Base-by-base conservation (phyloP, 805 yeast species). In the Wickerhamomyces queroliae region DNA sequence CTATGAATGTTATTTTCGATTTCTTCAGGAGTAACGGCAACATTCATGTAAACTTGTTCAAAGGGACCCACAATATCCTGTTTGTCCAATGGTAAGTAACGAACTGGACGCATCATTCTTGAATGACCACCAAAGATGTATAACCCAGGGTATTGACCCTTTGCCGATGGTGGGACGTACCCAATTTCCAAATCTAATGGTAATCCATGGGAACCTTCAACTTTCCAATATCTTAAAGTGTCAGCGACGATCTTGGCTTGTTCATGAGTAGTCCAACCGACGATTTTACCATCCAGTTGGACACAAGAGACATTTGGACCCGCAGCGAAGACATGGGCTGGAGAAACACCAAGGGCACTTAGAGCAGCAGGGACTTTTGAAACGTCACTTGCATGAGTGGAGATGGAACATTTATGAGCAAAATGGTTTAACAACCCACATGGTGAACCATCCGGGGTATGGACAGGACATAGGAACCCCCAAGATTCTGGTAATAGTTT, bases 371-470 rank as follows among this genome's bases (percentile, higher is more conserved):
- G 85, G 31, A 93, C 79, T 21, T 67, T 66, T 6, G 87, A 74
- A 15, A 83, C 91, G 57, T 90, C 95, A 5, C 83, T 67, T 19
- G 79, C 80, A 32, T 63, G 61, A 8, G 97, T 90, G 7, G 96
- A 78, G 44, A 93, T 84, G 52, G 74, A 72, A 74, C 99, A 93
- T 64, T 87, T 89, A 67, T 93, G 97, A 9, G 98, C 83, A 68
- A 93, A 80, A 73, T 93, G 99, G 66, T 93, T 93, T 56, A 93
- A 70, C 61, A 93, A 72, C 70, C 99, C 99, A 80, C 99, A 93
- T 17, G 99, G 99, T 37, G 98, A 85, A 53, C 99, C 99, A 83
- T 93, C 99, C 6, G 99, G 99, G 12, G 99, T 93, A 64, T 93
- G 99, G 19, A 93, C 99, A 11, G 99, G 99, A 67, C 99, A 93